phyloP scores from a whole-genome alignment of 768 basidiomycete genomes.

The Trametopsis cervina region DNA sequence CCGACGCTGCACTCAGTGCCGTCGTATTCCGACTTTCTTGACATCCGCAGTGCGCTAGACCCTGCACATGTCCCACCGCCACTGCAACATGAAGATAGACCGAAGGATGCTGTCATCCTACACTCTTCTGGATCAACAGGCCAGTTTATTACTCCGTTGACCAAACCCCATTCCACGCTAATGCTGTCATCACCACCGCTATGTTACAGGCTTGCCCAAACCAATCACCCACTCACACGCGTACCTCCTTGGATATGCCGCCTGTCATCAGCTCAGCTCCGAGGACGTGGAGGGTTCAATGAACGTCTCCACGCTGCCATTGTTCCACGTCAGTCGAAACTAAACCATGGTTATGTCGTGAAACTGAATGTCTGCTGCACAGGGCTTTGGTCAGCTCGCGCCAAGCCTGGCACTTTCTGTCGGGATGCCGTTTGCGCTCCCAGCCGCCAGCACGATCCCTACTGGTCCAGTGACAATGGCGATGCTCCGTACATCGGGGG shows the following conservation, averaged over 20 bases:
- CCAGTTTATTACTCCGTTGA: too few relatives aligned
- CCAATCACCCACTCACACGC: slow-evolving; percentile 30
- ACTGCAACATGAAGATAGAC: slow-evolving; percentile 20
- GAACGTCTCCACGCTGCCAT: slow-evolving; percentile 31
- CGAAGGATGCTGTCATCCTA: slow-evolving; percentile 36
- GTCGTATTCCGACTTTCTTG: slow-evolving; percentile 25
- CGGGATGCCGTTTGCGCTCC: slow-evolving; percentile 32
- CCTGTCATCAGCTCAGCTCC: slow-evolving; percentile 30
- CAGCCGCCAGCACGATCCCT: slow-evolving; percentile 29
- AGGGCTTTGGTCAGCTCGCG: slow-evolving; percentile 32
- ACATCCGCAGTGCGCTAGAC: slow-evolving; percentile 5
- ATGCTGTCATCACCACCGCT: too few relatives aligned
- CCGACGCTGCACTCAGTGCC: slow-evolving; percentile 17
- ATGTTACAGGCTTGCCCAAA: slow-evolving; percentile 44
- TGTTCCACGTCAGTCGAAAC: slow-evolving; percentile 29
- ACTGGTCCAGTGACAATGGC: slow-evolving; percentile 27
- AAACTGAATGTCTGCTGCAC: too few relatives aligned
- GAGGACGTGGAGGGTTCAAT: slow-evolving; percentile 22
- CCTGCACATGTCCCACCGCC: slow-evolving; percentile 19
- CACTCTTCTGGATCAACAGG: slow-evolving; percentile 40
- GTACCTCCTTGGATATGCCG: slow-evolving; percentile 28
- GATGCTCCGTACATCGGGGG: slow-evolving; percentile 16
- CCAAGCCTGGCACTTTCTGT: slow-evolving; percentile 29
- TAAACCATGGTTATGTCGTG: too few relatives aligned
- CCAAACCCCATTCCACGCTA: too few relatives aligned